Conservation (phyloP, 345 rosid genomes). For the Turritis glabra region DNA sequence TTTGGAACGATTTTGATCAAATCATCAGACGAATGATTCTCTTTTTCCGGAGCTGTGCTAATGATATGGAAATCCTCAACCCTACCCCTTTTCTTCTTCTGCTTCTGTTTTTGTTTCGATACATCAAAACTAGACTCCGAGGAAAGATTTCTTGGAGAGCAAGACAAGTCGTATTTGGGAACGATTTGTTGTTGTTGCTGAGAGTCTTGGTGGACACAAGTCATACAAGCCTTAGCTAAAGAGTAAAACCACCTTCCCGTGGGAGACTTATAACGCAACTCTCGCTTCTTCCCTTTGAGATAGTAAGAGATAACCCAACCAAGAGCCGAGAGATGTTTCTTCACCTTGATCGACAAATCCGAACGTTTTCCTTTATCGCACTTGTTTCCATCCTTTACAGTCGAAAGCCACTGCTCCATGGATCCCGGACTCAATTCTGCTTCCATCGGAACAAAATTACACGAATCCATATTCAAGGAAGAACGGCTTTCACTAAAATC, state of each 20-base stretch:
- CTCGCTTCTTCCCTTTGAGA: neutral
- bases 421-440: constrained; percentile 14
- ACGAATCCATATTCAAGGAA: neutral
- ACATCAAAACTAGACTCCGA: neutral
- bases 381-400: neutral
- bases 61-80: neutral
- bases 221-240: constrained; percentile 21
- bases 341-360: neutral
- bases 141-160: neutral
- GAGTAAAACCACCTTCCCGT: constrained; percentile 17
- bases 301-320: constrained; percentile 30
- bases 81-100: neutral
- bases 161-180: neutral
- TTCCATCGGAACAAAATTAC: neutral
- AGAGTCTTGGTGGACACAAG: neutral
- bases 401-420: constrained; percentile 1
- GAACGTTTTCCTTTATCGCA: neutral
- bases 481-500: neutral
- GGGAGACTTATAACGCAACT: constrained; percentile 31
- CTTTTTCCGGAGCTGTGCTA: neutral
- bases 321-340: constrained; percentile 31
- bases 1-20: neutral
- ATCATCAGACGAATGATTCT: neutral
- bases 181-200: neutral
- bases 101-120: neutral